Evolutionary conservation across 129 eudicot species (phyloP), one percentile per base, ranked within the genome.

Genomic region (Chrysanthemum makinoi): DNA sequence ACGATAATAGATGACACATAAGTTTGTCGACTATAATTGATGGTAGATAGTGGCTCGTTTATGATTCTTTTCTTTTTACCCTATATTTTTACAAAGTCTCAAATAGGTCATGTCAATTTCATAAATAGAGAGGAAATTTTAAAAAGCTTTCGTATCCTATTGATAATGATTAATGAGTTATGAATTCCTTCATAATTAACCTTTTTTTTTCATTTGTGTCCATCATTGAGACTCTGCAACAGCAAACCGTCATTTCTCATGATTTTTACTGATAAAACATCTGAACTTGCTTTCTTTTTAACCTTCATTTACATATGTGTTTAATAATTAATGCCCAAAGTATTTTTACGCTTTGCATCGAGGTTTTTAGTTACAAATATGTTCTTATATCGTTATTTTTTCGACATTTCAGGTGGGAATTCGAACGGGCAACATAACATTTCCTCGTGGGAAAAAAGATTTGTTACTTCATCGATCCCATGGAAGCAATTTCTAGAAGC

Each of bases 371-470:
- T 9, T 10, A 6, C 43, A 35, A 35, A 39, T 7, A 11, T 9
- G 7, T 46, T 18, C 3, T 15, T 3, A 35, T 10, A 22, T n/a
- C 26, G 16, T 68, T 9, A 17, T 50, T 47, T 69, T 69, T 53
- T 28, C 30, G 30, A 30, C 17, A 46, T 77, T 64, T 46, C 77
- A 78, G 81, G 77, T 47, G 77, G 72, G 81, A 55, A 56, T 71
- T 33, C 73, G 72, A 80, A 62, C 66, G 59, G 89, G 87, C 87
- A 79, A 70, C 84, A 76, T 7, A 72, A 76, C 1, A 73, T 85
- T 55, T 91, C 91, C 0, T 61, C 74, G 10, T 89, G 95, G 96
- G 98, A 89, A 83, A 87, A 83, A 68, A 61, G 78, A n/a, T 93
- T 93, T 15, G 87, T 95, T 67, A 76, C 78, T 56, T 77, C 74